Base-by-base conservation (phyloP, 805 yeast genomes). In the Wickerhamiella parazyma region DNA sequence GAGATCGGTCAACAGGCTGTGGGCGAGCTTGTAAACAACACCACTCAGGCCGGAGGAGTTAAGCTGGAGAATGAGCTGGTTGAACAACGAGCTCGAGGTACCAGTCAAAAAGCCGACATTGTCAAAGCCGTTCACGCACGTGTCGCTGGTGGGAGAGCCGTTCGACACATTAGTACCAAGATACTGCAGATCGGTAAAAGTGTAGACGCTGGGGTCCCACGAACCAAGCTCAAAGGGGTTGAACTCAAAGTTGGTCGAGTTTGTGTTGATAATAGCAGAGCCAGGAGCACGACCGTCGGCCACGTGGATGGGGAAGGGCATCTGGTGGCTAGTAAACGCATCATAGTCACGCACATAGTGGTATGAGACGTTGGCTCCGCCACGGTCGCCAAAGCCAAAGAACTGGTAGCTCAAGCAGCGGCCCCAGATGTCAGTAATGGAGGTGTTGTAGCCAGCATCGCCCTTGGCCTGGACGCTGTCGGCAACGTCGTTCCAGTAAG, bases 381-480 rank as follows among this genome's bases (percentile, higher is more conserved):
- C 76, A 48, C 73, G 70, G 2, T 76, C 65, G 38, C 66, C 62
- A 41, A 71, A 70, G 14, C 28, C 21, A 68, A 87, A 75, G 49
- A 84, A 73, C 61, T 80, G 85, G 51, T 78, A 72, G 2, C 91
- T 72, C 41, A 85, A 64, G 2, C 77, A 78, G 50, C 89, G 67
- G 9, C 87, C 87, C 94, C 94, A 83, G 42, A 76, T 73, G 59
- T 83, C 94, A 5, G 91, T 79, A 35, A 82, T 51, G 3, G 83
- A 68, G 17, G 76, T 66, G 36, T 72, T 71, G 60, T 69, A 84
- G 1, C 93, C 93, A 2, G 89, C 87, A 20, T 66, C 62, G 48
- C 62, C 57, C 58, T 78, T 77, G n/a, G 51, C 67, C 6, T 64
- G 61, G 14, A 82, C 62, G 44, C 75, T 80, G 48, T 72, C 71